These are phyloP conservation scores for Tolypocladium capitatum DNA, from an alignment of 2,329 filamentous ascomycete genomes.

Conservation along the genomic window DNA sequence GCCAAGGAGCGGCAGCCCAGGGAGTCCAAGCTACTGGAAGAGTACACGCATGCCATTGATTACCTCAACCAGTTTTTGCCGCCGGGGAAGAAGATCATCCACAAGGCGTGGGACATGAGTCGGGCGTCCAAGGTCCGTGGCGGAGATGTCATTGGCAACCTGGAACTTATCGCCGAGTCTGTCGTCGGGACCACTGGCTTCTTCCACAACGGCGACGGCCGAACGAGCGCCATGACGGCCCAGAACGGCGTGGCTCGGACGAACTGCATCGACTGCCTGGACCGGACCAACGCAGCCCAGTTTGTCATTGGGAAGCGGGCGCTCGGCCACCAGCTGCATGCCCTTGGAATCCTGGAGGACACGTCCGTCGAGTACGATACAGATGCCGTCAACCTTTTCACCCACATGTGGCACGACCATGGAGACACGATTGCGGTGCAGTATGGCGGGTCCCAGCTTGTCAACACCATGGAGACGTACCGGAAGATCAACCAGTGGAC, in stretches of 20 bases:
- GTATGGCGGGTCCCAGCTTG: constrained; percentile 91
- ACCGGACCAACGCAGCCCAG: constrained; percentile 93
- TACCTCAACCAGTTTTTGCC: constrained; percentile 95
- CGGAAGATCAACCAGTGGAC: constrained; percentile 99
- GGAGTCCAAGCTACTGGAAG: constrained; percentile 79
- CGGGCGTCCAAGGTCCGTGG: constrained; percentile 83
- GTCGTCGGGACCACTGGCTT: constrained; percentile 80
- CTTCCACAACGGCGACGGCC: constrained; percentile 79
- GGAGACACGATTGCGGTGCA: constrained; percentile 96
- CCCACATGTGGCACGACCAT: constrained; percentile 96
- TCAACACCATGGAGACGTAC: constrained; percentile 99
- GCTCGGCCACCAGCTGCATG: constrained; percentile 81
- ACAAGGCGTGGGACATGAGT: constrained; percentile 98
- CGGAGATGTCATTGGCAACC: constrained; percentile 83
- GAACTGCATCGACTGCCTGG: constrained; percentile 95
- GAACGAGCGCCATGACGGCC: constrained; percentile 47
- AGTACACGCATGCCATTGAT: constrained; percentile 75
- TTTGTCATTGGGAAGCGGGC: constrained; percentile 96
- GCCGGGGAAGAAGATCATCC: constrained; percentile 69
- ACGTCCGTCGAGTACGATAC: constrained; percentile 83
- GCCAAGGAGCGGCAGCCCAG: constrained; percentile 74
- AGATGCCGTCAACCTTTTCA: constrained; percentile 90
- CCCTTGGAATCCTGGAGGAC: constrained; percentile 71
- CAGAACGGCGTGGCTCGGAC: constrained; percentile 91
- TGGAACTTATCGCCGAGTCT: constrained; percentile 80